Base-by-base conservation (phyloP, 345 rosid genomes). In the Citrus trifoliata region DNA sequence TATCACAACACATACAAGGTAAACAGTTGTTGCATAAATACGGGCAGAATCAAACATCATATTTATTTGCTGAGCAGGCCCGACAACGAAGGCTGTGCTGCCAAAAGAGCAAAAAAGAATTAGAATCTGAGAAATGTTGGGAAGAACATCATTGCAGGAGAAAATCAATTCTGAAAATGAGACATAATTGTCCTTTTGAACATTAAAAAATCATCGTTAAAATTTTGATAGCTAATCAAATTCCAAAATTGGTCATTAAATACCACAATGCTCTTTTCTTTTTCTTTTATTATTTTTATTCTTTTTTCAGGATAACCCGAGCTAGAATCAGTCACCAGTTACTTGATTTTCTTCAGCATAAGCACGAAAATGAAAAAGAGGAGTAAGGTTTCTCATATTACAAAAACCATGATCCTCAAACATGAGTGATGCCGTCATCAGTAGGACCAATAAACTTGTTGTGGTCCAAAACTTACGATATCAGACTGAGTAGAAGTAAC, bases 1-100 rank as follows among this genome's bases (percentile, higher is more conserved):
- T 35, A 94, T 24, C 71, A 89, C 80, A 6, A 94, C 97, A 73
- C 84, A 91, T 80, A 97, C 98, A 42, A 86, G 70, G 84, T 93
- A 96, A 70, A 91, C 83, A 33, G 92, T 85, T 27, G 97, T 92
- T 71, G 98, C 99, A 85, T 85, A 86, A 67, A 90, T 3, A 40
- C 97, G 95, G 63, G 76, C 85, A 67, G 95, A 81, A 80, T 93
- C 97, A 74, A 96, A 89, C 99, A 94, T 96, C 99, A 94, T 94
- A 33, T 85, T 87, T 59, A 94, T 60, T 79, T 96, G 99, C 76
- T 83, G 91, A 76, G 63, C 86, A 84, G 88, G 86, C 83, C 99
- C 98, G 80, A 91, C 85, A 72, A 96, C 90, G 81, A 96, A 93
- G 83, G 87, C 99, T 93, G 99, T 96, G 92, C 98, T 96, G 97